phyloP scores from a whole-genome alignment of 108 stramenopile species.

The Fistulifera pelliculosa region DNA sequence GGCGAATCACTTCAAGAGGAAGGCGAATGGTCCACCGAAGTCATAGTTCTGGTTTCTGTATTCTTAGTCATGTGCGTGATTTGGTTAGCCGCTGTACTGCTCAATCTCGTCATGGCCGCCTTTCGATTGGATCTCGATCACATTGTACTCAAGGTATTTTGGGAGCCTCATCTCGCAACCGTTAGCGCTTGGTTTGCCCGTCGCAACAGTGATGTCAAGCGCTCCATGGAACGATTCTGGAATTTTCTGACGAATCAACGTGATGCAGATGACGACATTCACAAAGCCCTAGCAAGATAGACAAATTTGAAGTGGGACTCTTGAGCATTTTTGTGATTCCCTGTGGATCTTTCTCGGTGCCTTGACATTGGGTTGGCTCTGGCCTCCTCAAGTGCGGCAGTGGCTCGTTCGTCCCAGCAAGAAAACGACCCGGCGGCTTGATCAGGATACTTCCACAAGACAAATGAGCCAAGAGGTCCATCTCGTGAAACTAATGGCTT shows the following conservation, averaged over 20 bases:
- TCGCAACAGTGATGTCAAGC: constrained; percentile 1
- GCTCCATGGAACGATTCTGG: constrained; percentile 1
- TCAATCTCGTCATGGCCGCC: constrained; percentile 18
- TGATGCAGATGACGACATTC: background rate
- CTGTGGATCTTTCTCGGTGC: constrained; percentile 58
- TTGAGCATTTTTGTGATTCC: constrained; percentile 41
- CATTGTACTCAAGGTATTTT: constrained; percentile 24
- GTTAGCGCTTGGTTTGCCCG: too few species aligned
- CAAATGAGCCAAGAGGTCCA: background rate
- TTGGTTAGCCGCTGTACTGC: constrained; percentile 16
- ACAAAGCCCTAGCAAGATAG: background rate
- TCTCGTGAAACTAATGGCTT: constrained; percentile 2
- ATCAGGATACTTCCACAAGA: background rate
- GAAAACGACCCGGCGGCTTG: background rate
- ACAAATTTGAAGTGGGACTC: background rate
- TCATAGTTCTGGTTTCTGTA: constrained; percentile 14
- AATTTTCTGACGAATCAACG: background rate
- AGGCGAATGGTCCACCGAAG: constrained; percentile 5
- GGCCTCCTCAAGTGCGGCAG: constrained; percentile 67
- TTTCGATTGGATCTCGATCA: constrained; percentile 11
- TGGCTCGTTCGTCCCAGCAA: constrained; percentile 26
- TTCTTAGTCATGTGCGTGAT: constrained; percentile 18
- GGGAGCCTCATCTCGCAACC: constrained; percentile 32
- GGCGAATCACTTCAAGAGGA: constrained; percentile 19
- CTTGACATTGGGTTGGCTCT: constrained; percentile 48